Conservation (phyloP, 768 basidiomycete species). For the Tubosaeta sp. region DNA sequence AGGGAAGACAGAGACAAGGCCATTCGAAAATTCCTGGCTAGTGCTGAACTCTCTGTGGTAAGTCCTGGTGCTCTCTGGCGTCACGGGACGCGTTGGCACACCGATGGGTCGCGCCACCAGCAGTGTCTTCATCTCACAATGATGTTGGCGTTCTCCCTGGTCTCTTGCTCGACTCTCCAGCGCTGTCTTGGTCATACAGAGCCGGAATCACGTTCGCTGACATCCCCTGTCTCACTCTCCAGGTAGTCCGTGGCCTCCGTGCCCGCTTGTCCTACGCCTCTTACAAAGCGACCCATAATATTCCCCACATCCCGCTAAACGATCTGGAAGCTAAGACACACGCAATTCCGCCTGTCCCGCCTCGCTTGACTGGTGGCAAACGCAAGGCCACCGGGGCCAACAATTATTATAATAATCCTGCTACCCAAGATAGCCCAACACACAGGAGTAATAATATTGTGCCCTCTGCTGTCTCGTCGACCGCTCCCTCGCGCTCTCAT, state of each 20-base stretch:
- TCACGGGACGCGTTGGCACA: conserved; percentile 46
- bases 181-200: conserved; percentile 7
- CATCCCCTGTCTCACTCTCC: conserved; percentile 30
- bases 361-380: conserved; percentile 56
- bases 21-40: conserved; percentile 70
- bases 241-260: conserved; percentile 80
- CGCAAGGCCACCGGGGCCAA: conserved; percentile 42
- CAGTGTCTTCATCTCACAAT: conserved; percentile 1
- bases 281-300: conserved; percentile 76
- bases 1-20: conserved; percentile 62
- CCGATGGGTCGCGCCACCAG: conserved; percentile 21
- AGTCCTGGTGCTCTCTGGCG: conserved; percentile 35
- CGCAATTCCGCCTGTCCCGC: conserved; percentile 40
- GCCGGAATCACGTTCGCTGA: conserved; percentile 17
- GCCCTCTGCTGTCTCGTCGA: conserved; percentile 26
- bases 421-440: conserved; percentile 40
- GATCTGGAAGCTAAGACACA: conserved; percentile 66
- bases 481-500: conserved; percentile 38
- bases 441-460: conserved; percentile 46
- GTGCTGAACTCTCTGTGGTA: conserved; percentile 79
- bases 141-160: conserved; percentile 2
- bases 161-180: neutral
- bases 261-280: conserved; percentile 79
- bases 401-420: conserved; percentile 50
- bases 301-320: conserved; percentile 58